A percentile compares a stretch with the other conserved stretches of the same genome.
Conservation (phyloP, 2,329 filamentous ascomycete species). For the Orbilia blumenaviensis region DNA sequence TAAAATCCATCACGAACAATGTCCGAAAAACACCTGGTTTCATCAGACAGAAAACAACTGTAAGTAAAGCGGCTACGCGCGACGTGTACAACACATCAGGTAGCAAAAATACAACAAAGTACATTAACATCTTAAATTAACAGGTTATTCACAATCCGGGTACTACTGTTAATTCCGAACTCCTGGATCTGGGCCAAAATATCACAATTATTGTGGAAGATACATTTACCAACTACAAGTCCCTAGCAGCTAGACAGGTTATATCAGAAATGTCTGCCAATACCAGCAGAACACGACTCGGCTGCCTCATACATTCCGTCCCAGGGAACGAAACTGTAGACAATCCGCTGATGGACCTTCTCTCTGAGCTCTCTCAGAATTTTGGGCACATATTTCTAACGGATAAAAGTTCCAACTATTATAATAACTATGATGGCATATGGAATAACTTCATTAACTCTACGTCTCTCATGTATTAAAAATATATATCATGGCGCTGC, state of each 20-base stretch:
- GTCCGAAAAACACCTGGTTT: constrained; percentile 2
- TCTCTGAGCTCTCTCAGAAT: background rate
- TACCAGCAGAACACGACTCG: constrained; percentile 3
- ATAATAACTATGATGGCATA: constrained; percentile 5
- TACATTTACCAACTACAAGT: background rate
- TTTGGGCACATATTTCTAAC: constrained; percentile 24
- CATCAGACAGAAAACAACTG: background rate
- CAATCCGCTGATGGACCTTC: background rate
- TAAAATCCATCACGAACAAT: constrained; percentile 14
- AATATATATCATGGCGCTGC: too few species aligned
- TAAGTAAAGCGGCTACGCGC: background rate
- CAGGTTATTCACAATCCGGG: constrained; percentile 32
- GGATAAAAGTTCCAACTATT: background rate
- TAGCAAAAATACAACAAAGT: too few species aligned
- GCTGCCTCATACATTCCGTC: constrained; percentile 17
- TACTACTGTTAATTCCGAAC: background rate
- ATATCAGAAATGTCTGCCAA: constrained; percentile 7
- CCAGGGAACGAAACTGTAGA: background rate
- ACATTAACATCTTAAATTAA: too few species aligned
- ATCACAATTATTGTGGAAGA: constrained; percentile 17
- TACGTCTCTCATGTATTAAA: constrained; percentile 20
- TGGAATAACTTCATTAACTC: constrained; percentile 29
- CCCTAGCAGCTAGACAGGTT: background rate
- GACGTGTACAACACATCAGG: too few species aligned
- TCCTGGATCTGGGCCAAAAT: constrained; percentile 16